These are phyloP conservation scores for Bipolaris bicolor DNA, from an alignment of 2,329 filamentous ascomycete genomes.

Conservation along the genomic window DNA sequence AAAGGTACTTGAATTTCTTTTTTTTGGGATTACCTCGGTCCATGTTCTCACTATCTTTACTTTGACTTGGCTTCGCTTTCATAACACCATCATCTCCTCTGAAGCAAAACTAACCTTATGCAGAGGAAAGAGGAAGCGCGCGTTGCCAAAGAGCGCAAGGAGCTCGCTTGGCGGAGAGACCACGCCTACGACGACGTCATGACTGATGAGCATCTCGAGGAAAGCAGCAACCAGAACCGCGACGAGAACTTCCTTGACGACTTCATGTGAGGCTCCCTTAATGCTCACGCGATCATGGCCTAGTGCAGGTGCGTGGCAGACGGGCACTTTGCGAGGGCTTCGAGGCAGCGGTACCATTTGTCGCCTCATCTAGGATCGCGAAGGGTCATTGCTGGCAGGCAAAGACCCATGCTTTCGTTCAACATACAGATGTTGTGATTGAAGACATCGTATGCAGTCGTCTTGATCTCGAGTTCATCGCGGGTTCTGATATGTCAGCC, in stretches of 20 bases:
- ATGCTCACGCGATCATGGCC: slow-evolving; percentile 1
- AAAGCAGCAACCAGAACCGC: slow-evolving; percentile 84
- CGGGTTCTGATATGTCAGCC: slow-evolving; percentile 23
- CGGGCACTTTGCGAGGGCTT: slow-evolving; percentile 15
- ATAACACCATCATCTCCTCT: neutral
- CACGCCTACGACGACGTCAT: slow-evolving; percentile 96
- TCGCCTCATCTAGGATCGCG: slow-evolving; percentile 33
- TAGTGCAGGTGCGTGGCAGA: slow-evolving; percentile 11
- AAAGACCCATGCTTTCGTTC: slow-evolving; percentile 74
- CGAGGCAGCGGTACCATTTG: neutral
- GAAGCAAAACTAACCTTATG: slow-evolving; percentile 13
- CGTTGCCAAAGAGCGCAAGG: slow-evolving; percentile 78
- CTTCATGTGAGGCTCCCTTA: slow-evolving; percentile 59
- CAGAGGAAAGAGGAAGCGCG: slow-evolving; percentile 78
- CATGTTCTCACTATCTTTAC: neutral
- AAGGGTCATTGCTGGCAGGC: slow-evolving; percentile 49
- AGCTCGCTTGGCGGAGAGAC: slow-evolving; percentile 94
- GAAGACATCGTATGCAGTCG: slow-evolving; percentile 64
- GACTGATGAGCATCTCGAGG: slow-evolving; percentile 77
- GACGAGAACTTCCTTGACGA: slow-evolving; percentile 82
- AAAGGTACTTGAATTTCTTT: slow-evolving; percentile 58
- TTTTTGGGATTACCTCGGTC: neutral
- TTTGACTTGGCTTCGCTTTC: neutral
- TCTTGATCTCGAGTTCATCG: slow-evolving; percentile 40
- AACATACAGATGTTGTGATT: slow-evolving; percentile 74